Base-by-base conservation (phyloP, 495 filamentous ascomycete genomes). In the Penicillium cosmopolitanum region DNA sequence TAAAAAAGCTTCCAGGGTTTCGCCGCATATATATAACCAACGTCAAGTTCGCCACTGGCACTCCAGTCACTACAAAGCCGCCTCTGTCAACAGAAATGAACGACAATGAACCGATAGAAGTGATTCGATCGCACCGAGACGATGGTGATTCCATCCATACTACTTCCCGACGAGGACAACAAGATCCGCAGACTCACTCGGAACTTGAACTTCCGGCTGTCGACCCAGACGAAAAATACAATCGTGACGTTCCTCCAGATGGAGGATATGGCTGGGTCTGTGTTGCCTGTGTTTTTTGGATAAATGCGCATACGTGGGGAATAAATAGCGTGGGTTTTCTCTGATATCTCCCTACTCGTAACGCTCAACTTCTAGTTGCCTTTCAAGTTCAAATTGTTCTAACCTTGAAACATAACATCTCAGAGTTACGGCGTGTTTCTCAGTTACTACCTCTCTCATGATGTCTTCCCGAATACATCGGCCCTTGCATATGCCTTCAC, bases 381-480 rank as follows among this genome's bases (percentile, higher is more conserved):
- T 1, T 9, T 8, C 28, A 31, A 31, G 28, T 31, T 31, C 8
- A 31, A 31, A 6, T 2, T 31, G 28, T 31, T 31, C 28, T 31
- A 31, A 31, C n/a, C n/a, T n/a, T n/a, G n/a, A n/a, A n/a, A n/a
- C 28, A 31, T 10, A 16, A 5, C 50, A 31, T 21, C 44, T 5
- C 55, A 76, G 76, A 75, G 71, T 43, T 93, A 86, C 60, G 86
- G 86, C 12, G 87, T 93, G 11, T 92, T 87, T 68, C 84, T 92
- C 3, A 84, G 85, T 12, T 81, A 89, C 66, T 93, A 91, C 62
- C 80, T 92, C 31, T 80, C 81, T 5, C 71, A 83, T 43, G 69
- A 85, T 53, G 73, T 77, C 16, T 89, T 87, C 58, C 83, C 83
- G 0, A 82, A 80, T 9, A 80, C 85, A 6, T 84, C 81, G 2